Conservation (phyloP, 768 basidiomycete genomes). For the Amanita inopinata region DNA sequence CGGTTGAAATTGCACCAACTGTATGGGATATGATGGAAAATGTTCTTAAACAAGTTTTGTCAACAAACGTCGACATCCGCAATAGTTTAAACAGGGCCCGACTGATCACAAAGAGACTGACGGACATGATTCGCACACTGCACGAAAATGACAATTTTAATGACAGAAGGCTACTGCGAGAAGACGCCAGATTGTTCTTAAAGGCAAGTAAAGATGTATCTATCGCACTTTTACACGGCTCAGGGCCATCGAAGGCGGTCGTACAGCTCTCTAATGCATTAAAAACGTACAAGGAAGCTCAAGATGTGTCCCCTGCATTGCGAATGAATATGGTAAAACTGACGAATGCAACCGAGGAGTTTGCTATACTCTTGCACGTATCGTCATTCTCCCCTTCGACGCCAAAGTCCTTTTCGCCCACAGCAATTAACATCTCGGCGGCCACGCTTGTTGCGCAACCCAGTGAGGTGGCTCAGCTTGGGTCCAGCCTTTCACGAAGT, state of each 20-base stretch:
- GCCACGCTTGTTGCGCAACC: conserved; percentile 14
- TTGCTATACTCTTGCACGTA: conserved; percentile 78
- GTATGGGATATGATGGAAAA: conserved; percentile 81
- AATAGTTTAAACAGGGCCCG: conserved; percentile 55
- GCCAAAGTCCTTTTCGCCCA: conserved; percentile 49
- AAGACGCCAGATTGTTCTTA: conserved; percentile 72
- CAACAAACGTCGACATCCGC: conserved; percentile 32
- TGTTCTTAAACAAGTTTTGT: conserved; percentile 40
- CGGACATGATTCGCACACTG: conserved; percentile 46
- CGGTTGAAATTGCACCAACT: conserved; percentile 69
- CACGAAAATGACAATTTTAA: conserved; percentile 44
- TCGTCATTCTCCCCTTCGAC: conserved; percentile 67
- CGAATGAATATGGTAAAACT: conserved; percentile 66
- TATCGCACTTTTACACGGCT: neutral
- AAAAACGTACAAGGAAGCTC: conserved; percentile 52
- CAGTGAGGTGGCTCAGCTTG: conserved; percentile 43
- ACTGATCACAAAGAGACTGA: conserved; percentile 51
- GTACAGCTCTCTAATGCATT: conserved; percentile 68
- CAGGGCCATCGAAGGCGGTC: conserved; percentile 41
- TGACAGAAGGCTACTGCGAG: conserved; percentile 56
- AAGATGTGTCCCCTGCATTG: conserved; percentile 43
- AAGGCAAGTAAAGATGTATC: conserved; percentile 41
- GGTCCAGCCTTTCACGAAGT: conserved; percentile 47
- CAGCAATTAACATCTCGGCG: conserved; percentile 22
- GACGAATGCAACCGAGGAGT: conserved; percentile 79